These are phyloP conservation scores for Scleroderma citrinum DNA, from an alignment of 768 basidiomycete species.

Conservation along the genomic window DNA sequence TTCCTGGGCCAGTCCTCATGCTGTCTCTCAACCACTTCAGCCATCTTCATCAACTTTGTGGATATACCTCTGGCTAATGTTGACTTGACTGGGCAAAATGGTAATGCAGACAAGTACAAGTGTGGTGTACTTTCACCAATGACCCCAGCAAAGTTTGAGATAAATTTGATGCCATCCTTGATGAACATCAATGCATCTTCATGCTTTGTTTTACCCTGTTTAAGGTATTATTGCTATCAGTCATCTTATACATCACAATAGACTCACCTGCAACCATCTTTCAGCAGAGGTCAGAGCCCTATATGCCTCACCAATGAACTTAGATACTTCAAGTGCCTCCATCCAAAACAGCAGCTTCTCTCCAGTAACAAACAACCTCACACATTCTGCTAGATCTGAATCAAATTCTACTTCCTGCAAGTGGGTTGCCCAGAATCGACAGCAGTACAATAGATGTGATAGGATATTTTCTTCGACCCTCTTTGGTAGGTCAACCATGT, in stretches of 20 bases:
- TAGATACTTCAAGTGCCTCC: background rate
- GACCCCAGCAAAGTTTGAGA: background rate
- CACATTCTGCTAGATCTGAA: background rate
- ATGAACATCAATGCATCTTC: no score
- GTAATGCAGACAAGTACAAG: background rate
- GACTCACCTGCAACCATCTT: background rate
- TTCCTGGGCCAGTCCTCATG: no score
- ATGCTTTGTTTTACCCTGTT: background rate
- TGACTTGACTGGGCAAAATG: background rate
- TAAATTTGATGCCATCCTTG: background rate
- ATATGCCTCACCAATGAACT: background rate
- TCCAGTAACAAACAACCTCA: background rate
- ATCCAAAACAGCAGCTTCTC: slow-evolving; percentile 4
- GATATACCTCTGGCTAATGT: background rate
- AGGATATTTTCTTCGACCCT: background rate
- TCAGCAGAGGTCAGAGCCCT: background rate
- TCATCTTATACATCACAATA: background rate
- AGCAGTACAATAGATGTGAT: background rate
- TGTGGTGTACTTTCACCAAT: background rate
- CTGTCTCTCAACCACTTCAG: no score
- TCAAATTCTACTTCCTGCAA: background rate
- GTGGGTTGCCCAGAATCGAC: background rate
- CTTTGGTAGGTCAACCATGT: slow-evolving; percentile 8
- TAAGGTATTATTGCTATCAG: background rate
- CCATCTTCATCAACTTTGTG: no score